phyloP scores from a whole-genome alignment of 2,329 filamentous ascomycete genomes.

The Davidsoniella australis region DNA sequence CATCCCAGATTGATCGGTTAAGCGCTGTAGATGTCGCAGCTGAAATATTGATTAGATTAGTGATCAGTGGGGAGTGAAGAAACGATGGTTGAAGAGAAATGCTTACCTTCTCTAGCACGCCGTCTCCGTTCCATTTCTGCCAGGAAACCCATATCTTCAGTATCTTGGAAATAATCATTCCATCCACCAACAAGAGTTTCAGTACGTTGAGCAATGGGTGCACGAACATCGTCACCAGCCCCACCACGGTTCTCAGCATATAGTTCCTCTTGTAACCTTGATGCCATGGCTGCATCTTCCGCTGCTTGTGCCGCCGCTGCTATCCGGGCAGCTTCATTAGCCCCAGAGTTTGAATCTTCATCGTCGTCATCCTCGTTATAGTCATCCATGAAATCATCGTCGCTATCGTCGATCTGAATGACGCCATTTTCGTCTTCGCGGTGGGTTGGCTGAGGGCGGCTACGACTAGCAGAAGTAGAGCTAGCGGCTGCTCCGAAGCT shows the following conservation, averaged over 20 bases:
- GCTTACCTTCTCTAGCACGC: conserved; percentile 8
- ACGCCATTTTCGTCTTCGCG: conserved; percentile 23
- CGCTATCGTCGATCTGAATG: conserved; percentile 55
- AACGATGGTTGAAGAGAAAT: not conserved
- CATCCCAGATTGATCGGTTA: conserved; percentile 24
- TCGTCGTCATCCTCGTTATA: too few relatives aligned
- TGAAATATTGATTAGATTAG: not conserved
- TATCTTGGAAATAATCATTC: conserved; percentile 2
- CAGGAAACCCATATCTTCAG: not conserved
- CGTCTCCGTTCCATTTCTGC: conserved; percentile 8
- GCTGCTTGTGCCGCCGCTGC: conserved; percentile 45
- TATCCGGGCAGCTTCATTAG: conserved; percentile 24
- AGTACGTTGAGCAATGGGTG: conserved; percentile 78
- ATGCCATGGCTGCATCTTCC: conserved; percentile 85
- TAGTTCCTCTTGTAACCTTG: conserved; percentile 79
- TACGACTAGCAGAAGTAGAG: conserved; percentile 16
- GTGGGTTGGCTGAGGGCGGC: conserved; percentile 18
- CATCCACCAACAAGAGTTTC: conserved; percentile 63
- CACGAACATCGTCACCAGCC: conserved; percentile 51
- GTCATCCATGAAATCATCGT: conserved; percentile 25
- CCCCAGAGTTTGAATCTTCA: conserved; percentile 21
- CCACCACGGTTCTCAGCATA: conserved; percentile 40
- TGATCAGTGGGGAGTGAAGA: not conserved
- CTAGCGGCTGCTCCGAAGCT: conserved; percentile 23
- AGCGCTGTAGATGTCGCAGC: conserved; percentile 20